Evolutionary conservation across 306 rosid genomes (phyloP), one percentile per base, ranked within the genome.

Genomic region (Casuarina glauca): DNA sequence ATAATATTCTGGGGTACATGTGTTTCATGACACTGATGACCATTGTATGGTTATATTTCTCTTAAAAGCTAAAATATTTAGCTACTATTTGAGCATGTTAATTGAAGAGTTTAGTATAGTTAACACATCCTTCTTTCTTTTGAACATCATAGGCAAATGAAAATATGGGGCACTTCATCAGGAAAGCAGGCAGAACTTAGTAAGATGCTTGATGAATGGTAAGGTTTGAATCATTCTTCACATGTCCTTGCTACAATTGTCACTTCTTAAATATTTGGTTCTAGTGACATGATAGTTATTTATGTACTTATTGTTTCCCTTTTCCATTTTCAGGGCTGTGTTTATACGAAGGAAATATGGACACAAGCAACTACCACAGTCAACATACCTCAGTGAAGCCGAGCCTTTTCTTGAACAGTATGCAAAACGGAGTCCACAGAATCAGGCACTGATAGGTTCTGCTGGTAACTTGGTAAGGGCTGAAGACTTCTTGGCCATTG

Each of bases 191-290:
- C 82, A 80, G 98, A 91, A 80, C 92, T 95, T 79, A 87, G 89
- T 79, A 88, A 92, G 88, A 87, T 95, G 97, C 97, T 95, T 75
- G 98, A 95, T 60, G 97, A 93, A 89, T 95, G 98, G 98, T 94
- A 89, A 60, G 70, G 70, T 43, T 53, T 70, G 53, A 68, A 75
- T 76, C 72, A 19, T 77, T 77, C 53, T 75, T 80, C 68, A 41
- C 35, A 58, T 67, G 26, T 6, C 55, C 51, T 74, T 74, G 53
- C 72, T n/a, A 50, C 86, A 72, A 69, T 76, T 36, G 6, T 20
- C 44, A 48, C 41, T 20, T 51, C 44, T 51, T 68, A 15, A 45
- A 61, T 54, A 35, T 13, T 49, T 69, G 45, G 74, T 78, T 72
- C 54, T 53, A 73, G 68, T 48, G 16, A 15, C 19, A 38, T 81